A percentile compares a stretch with the other conserved stretches of the same genome.
Evolutionary conservation across 345 rosid genomes (phyloP).

Genomic region (Eucalyptus pumila): DNA sequence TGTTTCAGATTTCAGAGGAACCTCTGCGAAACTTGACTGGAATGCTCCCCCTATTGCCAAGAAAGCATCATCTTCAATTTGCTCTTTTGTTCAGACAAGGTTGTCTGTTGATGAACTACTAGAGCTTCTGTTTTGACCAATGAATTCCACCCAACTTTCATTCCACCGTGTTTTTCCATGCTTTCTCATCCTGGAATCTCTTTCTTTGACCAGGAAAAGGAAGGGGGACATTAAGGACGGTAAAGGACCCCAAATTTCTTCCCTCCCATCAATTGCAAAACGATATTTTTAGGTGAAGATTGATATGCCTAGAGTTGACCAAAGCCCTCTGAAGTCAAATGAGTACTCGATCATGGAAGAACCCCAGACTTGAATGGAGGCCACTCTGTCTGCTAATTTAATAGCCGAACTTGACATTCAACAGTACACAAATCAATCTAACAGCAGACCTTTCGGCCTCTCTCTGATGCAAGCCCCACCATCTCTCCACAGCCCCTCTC

Average conservation of each 20-base stretch:
- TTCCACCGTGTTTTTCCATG: neutral
- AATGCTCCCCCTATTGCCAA: no score
- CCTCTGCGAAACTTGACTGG: no score
- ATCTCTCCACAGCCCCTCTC: constrained; percentile 2
- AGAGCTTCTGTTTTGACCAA: neutral
- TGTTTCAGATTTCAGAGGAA: no score
- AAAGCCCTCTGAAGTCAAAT: neutral
- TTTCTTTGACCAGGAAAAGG: neutral
- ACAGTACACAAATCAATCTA: neutral
- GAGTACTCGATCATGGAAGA: constrained; percentile 8
- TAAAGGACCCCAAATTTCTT: neutral
- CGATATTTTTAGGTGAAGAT: neutral
- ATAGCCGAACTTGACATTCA: neutral
- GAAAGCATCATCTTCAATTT: no score
- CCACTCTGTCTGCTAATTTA: neutral
- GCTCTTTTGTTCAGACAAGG: neutral
- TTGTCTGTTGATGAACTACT: neutral
- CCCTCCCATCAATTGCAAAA: neutral
- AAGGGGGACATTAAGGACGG: neutral
- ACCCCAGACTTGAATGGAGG: constrained; percentile 2
- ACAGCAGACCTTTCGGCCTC: neutral
- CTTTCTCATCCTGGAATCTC: neutral
- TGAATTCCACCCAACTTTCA: neutral
- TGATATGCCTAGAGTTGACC: neutral
- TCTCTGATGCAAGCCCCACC: constrained; percentile 1